These are phyloP conservation scores for Funneliformis geosporum DNA, from an alignment of 192 early-diverging fungal genomes.

Conservation along the genomic window DNA sequence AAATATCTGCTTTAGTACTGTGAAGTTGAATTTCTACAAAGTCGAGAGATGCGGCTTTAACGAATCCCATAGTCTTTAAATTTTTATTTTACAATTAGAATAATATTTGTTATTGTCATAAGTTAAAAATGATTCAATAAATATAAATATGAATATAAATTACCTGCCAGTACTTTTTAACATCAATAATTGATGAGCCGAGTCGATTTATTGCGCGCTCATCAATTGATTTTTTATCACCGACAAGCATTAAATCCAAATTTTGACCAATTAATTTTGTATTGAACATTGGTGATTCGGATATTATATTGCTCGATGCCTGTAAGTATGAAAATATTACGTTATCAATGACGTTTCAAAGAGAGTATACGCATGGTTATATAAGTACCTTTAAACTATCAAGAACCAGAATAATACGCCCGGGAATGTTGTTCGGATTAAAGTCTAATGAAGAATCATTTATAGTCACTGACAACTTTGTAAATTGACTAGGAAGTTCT, in stretches of 20 bases:
- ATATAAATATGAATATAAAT: background rate
- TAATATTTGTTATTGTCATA: background rate
- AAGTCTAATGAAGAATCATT: slow-evolving; percentile 64
- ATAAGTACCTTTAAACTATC: slow-evolving; percentile 61
- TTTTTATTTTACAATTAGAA: background rate
- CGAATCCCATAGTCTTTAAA: slow-evolving; percentile 47
- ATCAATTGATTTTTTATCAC: slow-evolving; percentile 41
- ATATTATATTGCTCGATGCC: slow-evolving; percentile 58
- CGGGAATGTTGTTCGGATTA: slow-evolving; percentile 53
- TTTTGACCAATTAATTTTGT: slow-evolving; percentile 53
- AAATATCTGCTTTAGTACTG: slow-evolving; percentile 38
- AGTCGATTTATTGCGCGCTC: slow-evolving; percentile 3
- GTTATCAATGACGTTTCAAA: background rate
- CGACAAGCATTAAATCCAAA: slow-evolving; percentile 53
- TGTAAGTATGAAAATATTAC: slow-evolving; percentile 26
- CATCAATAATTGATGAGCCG: background rate
- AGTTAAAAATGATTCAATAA: background rate
- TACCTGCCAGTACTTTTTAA: slow-evolving; percentile 31
- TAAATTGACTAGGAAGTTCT: slow-evolving; percentile 55
- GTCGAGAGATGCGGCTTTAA: slow-evolving; percentile 38
- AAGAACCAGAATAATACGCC: slow-evolving; percentile 51
- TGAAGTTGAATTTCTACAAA: slow-evolving; percentile 38
- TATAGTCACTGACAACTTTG: slow-evolving; percentile 59
- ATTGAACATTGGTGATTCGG: slow-evolving; percentile 62
- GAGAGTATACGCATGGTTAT: background rate